Conservation (phyloP, 805 yeast genomes). For the Cyberlindnera mrakii region DNA sequence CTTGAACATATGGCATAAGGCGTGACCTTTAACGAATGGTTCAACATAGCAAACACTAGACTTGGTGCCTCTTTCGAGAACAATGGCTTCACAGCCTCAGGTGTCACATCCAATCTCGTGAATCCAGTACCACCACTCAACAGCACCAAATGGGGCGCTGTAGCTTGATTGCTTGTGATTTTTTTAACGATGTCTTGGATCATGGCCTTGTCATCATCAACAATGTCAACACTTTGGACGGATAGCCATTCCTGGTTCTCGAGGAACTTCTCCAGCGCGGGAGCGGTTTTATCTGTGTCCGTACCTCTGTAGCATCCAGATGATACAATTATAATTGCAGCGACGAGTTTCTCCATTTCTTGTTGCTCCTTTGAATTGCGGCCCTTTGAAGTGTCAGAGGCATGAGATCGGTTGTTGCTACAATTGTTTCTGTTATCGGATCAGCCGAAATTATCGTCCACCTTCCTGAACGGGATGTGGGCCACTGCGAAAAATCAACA, state of each 20-base stretch:
- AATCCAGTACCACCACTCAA: constrained; percentile 54
- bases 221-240: not conserved
- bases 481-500: no score
- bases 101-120: constrained; percentile 38
- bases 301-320: constrained; percentile 1
- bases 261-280: constrained; percentile 1
- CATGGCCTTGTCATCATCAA: not conserved
- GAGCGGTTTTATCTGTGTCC: constrained; percentile 1
- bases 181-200: constrained; percentile 1
- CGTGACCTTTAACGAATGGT: constrained; percentile 36
- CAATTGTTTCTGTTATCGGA: no score
- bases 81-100: constrained; percentile 41
- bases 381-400: no score
- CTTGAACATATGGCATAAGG: constrained; percentile 44
- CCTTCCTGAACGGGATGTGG: no score
- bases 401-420: no score
- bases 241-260: not conserved
- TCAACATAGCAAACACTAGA: constrained; percentile 40
- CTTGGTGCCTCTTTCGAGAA: constrained; percentile 43
- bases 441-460: no score
- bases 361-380: not conserved
- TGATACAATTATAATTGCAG: constrained; percentile 3
- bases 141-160: constrained; percentile 25
- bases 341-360: not conserved
- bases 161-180: not conserved